Conservation (phyloP, 2,329 filamentous ascomycete species). For the Emergomyces pasteurianus region DNA sequence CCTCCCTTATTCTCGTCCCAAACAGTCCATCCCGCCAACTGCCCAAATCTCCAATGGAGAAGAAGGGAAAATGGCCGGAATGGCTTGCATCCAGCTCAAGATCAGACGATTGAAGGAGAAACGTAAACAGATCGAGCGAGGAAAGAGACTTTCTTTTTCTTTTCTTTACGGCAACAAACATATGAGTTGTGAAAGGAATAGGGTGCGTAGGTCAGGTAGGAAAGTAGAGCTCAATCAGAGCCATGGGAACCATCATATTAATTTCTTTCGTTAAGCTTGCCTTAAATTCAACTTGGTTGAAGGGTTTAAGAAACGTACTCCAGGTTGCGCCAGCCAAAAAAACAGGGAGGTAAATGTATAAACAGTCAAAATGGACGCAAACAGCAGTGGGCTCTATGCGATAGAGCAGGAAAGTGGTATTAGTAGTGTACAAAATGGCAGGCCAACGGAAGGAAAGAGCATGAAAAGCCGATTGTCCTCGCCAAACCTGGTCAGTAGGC, state of each 20-base stretch:
- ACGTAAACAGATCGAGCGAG: constrained; percentile 37
- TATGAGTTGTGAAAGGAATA: not conserved
- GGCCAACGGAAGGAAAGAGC: not conserved
- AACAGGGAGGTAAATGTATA: not conserved
- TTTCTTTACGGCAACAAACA: not conserved
- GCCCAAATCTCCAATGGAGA: constrained; percentile 17
- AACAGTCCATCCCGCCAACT: constrained; percentile 22
- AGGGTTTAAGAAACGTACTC: not conserved
- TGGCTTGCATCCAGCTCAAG: constrained; percentile 28
- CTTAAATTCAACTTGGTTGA: not conserved
- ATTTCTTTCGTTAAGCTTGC: not conserved
- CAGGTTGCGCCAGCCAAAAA: not conserved
- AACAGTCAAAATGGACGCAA: not conserved
- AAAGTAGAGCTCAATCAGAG: not conserved
- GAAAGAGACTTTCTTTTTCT: constrained; percentile 32
- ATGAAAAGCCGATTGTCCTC: constrained; percentile 1
- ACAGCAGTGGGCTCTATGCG: not conserved
- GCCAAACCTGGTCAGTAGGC: constrained; percentile 33
- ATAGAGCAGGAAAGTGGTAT: not conserved
- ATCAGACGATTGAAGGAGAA: constrained; percentile 19
- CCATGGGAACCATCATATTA: not conserved
- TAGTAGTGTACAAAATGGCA: constrained; percentile 1
- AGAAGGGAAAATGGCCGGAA: constrained; percentile 9
- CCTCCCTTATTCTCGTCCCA: constrained; percentile 34
- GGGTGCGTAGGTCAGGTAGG: not conserved